Evolutionary conservation across 2,329 filamentous ascomycete genomes (phyloP), one percentile per base, ranked within the genome.

Genomic region (Chaetothyriales sp.): DNA sequence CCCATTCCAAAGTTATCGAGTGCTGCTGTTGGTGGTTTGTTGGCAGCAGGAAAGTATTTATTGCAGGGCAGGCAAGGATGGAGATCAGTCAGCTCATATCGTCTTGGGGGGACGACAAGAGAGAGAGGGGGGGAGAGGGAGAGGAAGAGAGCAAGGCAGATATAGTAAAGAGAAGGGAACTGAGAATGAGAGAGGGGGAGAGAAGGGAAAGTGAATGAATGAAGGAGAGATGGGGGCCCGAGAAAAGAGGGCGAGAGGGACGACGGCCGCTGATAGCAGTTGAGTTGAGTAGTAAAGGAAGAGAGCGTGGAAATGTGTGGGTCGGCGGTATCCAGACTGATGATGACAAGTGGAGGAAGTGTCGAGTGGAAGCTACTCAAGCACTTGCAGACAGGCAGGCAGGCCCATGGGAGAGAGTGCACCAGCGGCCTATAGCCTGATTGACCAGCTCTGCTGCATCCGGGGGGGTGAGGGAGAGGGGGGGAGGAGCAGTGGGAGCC

Each of bases 1-100:
- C 51, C 57, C 61, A 63, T 64, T 18, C 54, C 58, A 54, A 57
- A 53, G 50, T 59, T 55, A 51, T 63, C 61, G 53, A 63, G 55
- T 52, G 63, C 60, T 55, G 12, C n/a, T n/a, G n/a, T n/a, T n/a
- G n/a, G n/a, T n/a, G n/a, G n/a, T n/a, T n/a, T n/a, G n/a, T n/a
- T n/a, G 61, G 60, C 43, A 64, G 52, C 12, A 60, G 57, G 57
- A 43, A 57, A 58, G 51, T 59, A 63, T 46, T n/a, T n/a, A n/a
- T n/a, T n/a, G n/a, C 61, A 59, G 51, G 61, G 61, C 60, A 63
- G 48, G 32, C 32, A 39, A 62, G 53, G 42, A 61, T 45, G 49
- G 55, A 61, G 61, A 63, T 64, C 48, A 46, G 58, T 63, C 51
- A 63, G 53, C 53, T 49, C 52, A 56, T 56, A 44, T 57, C 47